Percentiles rank a stretch among this genome's conserved stretches.
These are phyloP conservation scores for Kwoniella shandongensis DNA, from an alignment of 768 basidiomycete species.

Conservation along the genomic window DNA sequence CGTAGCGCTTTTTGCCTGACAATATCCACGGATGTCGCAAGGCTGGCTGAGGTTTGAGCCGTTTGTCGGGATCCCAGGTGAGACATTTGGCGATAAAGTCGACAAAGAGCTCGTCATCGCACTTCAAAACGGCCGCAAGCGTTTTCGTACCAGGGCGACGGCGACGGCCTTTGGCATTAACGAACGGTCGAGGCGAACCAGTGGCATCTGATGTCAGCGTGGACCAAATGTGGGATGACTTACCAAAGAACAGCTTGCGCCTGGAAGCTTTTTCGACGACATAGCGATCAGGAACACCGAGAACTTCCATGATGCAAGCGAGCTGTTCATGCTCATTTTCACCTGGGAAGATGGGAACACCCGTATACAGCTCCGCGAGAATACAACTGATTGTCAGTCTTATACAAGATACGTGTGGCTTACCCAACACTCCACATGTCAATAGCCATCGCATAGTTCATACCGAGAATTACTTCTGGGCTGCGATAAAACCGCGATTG, in stretches of 20 bases:
- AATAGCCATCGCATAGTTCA: slow-evolving; percentile 99
- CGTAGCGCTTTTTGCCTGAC: slow-evolving; percentile 51
- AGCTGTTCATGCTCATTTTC: slow-evolving; percentile 99
- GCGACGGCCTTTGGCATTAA: slow-evolving; percentile 93
- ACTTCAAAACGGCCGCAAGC: slow-evolving; percentile 80
- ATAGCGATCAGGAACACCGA: slow-evolving; percentile 92
- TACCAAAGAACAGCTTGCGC: slow-evolving; percentile 94
- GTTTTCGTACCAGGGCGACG: slow-evolving; percentile 89
- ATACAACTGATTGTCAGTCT: slow-evolving; percentile 62
- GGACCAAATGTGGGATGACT: slow-evolving; percentile 40
- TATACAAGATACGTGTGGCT: slow-evolving; percentile 3
- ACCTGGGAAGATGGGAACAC: slow-evolving; percentile 97
- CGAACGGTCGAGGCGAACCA: slow-evolving; percentile 86
- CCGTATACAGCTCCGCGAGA: slow-evolving; percentile 92
- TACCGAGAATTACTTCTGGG: slow-evolving; percentile 96
- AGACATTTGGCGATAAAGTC: slow-evolving; percentile 97
- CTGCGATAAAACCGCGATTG: slow-evolving; percentile 99
- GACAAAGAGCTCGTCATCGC: slow-evolving; percentile 90
- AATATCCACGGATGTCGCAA: slow-evolving; percentile 86
- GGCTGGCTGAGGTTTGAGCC: slow-evolving; percentile 90
- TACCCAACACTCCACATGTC: slow-evolving; percentile 98
- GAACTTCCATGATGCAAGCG: slow-evolving; percentile 98
- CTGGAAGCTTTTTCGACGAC: slow-evolving; percentile 90
- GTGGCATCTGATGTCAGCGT: slow-evolving; percentile 67
- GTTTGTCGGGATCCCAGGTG: slow-evolving; percentile 95